Base-by-base conservation (phyloP, 176 grass and related monocot species). In the Guadua angustifolia region DNA sequence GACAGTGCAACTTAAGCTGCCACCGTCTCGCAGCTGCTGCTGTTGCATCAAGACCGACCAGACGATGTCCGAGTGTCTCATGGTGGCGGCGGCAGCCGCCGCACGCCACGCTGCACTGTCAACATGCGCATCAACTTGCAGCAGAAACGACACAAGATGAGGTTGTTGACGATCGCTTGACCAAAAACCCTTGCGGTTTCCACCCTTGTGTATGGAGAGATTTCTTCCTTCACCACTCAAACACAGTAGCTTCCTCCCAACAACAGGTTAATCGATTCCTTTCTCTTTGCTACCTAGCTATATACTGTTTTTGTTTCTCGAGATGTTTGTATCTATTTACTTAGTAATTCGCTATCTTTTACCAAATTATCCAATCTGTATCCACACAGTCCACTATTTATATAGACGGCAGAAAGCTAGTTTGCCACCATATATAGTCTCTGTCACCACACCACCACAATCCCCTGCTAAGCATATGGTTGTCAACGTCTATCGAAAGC, bases 211-310 rank as follows among this genome's bases (percentile, higher is more conserved):
- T 86, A 11, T 86, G 75, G 84, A 75, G 67, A 4, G 75, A 79
- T 73, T 86, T 79, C 67, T 86, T 86, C 56, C 66, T 79, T 64
- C 14, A 79, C 26, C 25, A 64, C n/a, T 10, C 14, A 44, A 46
- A 58, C 42, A 3, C 53, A 16, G 65, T 21, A 5, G 58, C 40
- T 64, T 51, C 74, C 9, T 47, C 26, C 5, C 32, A 52, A 4
- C 29, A 79, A 50, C 55, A 79, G 84, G 75, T 79, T 59, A 14
- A 79, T 19, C 9, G 17, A 47, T 36, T 21, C 26, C 26, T 2
- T 45, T 22, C 19, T 40, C 33, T 35, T 55, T 16, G n/a, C 21
- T 75, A 8, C 24, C 44, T 44, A 10, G 5, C 2, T 24, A 4
- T 61, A 13, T 29, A 53, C 1, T 6, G 4, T 53, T 53, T 53